Conservation (phyloP, 2,329 filamentous ascomycete genomes). For the Annulohypoxylon truncatum region DNA sequence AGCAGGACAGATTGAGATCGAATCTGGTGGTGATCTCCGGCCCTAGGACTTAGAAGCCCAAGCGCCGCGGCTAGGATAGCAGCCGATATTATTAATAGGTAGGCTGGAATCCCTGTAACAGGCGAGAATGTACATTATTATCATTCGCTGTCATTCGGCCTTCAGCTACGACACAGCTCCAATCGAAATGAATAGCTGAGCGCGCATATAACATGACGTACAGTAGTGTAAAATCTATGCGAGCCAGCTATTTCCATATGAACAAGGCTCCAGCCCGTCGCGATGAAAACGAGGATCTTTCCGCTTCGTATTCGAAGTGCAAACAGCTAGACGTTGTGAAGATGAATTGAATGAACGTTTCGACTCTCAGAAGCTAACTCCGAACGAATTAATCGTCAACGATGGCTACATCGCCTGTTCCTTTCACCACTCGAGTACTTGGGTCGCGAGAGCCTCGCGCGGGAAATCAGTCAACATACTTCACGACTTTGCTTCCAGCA, state of each 20-base stretch:
- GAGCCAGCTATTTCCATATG: constrained; percentile 1
- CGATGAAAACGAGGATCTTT: neutral
- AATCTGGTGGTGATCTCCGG: constrained; percentile 17
- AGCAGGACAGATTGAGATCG: constrained; percentile 3
- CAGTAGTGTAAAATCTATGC: constrained; percentile 1
- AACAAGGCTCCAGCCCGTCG: neutral
- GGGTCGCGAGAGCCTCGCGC: neutral
- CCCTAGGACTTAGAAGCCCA: constrained; percentile 7
- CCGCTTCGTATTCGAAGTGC: neutral
- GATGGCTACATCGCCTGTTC: constrained; percentile 20
- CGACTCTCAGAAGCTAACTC: neutral
- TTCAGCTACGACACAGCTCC: neutral
- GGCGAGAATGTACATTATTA: neutral
- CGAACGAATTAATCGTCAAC: neutral
- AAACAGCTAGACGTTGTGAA: neutral
- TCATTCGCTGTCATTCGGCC: no score
- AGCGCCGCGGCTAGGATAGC: constrained; percentile 1
- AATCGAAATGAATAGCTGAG: constrained; percentile 2
- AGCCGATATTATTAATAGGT: constrained; percentile 24
- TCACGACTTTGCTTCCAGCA: constrained; percentile 46
- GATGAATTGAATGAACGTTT: neutral
- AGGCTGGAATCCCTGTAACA: constrained; percentile 14
- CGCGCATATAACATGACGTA: neutral
- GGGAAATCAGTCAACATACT: constrained; percentile 10
- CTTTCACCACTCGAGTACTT: constrained; percentile 35